Evolutionary conservation across 768 basidiomycete genomes (phyloP), one percentile per base, ranked within the genome.

Genomic region (Tubosaeta sp.): DNA sequence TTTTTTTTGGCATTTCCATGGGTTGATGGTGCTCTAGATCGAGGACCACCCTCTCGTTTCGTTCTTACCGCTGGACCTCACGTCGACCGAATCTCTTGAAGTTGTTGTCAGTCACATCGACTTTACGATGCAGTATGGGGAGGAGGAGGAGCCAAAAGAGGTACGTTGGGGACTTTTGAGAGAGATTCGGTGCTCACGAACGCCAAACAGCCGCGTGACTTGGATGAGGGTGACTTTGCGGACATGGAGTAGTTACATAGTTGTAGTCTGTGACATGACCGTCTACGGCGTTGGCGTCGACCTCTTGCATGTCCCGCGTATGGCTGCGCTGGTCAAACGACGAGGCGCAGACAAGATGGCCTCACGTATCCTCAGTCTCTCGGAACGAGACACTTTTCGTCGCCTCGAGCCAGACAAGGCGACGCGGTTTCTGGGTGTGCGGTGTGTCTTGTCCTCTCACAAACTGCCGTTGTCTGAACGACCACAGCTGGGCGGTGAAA

Each of bases 21-120:
- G 34, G 34, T 16, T 31, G 41, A 31, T 49, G 46, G 12, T 18
- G 8, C 7, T 2, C 30, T 61, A 97, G 95, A 98, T 99, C 67
- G 94, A 97, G 67, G 96, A 98, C 68, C 94, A 98, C 67, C 96
- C 95, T 25, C 80, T 99, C 35, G 96, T 99, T 19, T 94, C 93
- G 2, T 99, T 99, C 75, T 72, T 99, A 32, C 94, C 96, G 3
- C 79, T 99, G 35, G 93, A 99, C 71, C 81, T 98, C 30, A 84
- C 92, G 14, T 82, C 83, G 55, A 81, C 93, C 44, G 92, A 96
- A 60, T 94, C 93, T 1, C 76, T 99, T 46, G 90, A 91, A 63
- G 85, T 82, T 2, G 84, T 97, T 10, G 77, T 99, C 52, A 94
- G 92, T 66, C 94, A 99, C 67, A 89, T 99, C 48, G 96, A 99